phyloP scores from a whole-genome alignment of 1,139 yeast genomes.

The Saccharomyces pastorianus region DNA sequence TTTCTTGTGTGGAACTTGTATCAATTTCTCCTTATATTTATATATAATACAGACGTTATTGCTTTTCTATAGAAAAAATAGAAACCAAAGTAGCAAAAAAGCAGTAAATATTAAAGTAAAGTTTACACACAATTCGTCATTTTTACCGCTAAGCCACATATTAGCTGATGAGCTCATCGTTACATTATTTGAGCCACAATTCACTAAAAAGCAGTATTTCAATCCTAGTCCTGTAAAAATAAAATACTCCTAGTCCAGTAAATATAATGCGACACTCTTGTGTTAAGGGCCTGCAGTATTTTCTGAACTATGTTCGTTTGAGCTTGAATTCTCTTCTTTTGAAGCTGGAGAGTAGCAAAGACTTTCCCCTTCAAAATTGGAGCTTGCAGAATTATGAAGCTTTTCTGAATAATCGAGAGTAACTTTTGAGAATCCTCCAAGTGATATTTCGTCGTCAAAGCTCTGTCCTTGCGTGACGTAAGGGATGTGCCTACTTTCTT shows the following conservation, averaged over 20 bases:
- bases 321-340: background rate
- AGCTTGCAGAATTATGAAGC: background rate
- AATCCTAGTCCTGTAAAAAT: too few species aligned
- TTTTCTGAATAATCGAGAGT: background rate
- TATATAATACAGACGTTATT: too few species aligned
- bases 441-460: conserved; percentile 10
- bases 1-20: too few species aligned
- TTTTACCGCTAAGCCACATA: too few species aligned
- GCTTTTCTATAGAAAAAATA: too few species aligned
- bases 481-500: conserved; percentile 9
- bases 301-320: background rate
- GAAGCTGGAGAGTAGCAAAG: background rate
- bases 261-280: background rate
- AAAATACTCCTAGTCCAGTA: too few species aligned
- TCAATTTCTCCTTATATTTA: too few species aligned
- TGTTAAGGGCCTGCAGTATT: background rate
- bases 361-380: background rate
- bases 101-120: too few species aligned
- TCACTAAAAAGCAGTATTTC: too few species aligned
- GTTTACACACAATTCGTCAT: too few species aligned
- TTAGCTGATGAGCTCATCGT: too few species aligned
- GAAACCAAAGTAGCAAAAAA: too few species aligned
- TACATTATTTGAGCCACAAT: background rate
- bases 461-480: conserved; percentile 7
- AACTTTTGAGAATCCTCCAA: conserved; percentile 10